phyloP scores from a whole-genome alignment of 148 eudicot species.

The Amaranthus palmeri region DNA sequence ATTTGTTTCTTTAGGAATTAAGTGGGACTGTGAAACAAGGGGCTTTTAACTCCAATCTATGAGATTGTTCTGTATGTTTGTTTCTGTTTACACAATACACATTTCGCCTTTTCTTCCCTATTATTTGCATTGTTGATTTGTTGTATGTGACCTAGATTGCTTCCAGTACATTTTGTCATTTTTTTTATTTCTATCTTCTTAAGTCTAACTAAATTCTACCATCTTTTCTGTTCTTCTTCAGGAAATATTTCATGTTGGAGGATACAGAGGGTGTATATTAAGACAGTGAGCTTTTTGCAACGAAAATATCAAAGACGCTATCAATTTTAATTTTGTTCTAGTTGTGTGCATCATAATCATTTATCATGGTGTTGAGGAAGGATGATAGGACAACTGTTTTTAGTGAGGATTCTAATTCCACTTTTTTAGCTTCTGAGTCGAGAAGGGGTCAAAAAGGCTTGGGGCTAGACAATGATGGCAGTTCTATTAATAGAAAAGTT shows the following conservation, averaged over 20 bases:
- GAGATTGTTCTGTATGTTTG: neutral
- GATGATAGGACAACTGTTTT: slow-evolving; percentile 33
- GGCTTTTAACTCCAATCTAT: neutral
- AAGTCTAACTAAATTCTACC: neutral
- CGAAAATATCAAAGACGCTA: neutral
- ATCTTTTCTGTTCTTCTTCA: neutral
- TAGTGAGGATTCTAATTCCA: slow-evolving; percentile 21
- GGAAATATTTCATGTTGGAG: slow-evolving; percentile 13
- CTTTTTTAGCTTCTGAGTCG: slow-evolving; percentile 14
- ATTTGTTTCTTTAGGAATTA: neutral
- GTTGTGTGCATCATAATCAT: slow-evolving; percentile 33
- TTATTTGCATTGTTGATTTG: neutral
- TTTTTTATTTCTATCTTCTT: neutral
- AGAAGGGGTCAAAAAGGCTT: slow-evolving; percentile 20
- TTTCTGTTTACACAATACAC: neutral
- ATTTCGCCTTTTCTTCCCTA: too few species aligned
- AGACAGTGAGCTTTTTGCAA: neutral
- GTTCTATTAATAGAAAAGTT: slow-evolving; percentile 30
- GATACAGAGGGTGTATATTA: neutral
- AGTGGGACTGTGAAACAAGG: neutral
- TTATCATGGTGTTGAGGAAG: slow-evolving; percentile 34
- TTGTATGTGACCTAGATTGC: neutral
- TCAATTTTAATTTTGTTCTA: slow-evolving; percentile 7
- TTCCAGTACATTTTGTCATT: neutral
- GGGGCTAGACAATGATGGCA: slow-evolving; percentile 31